phyloP scores from a whole-genome alignment of 2,329 filamentous ascomycete genomes.

The Chaetomiaceae sp. region DNA sequence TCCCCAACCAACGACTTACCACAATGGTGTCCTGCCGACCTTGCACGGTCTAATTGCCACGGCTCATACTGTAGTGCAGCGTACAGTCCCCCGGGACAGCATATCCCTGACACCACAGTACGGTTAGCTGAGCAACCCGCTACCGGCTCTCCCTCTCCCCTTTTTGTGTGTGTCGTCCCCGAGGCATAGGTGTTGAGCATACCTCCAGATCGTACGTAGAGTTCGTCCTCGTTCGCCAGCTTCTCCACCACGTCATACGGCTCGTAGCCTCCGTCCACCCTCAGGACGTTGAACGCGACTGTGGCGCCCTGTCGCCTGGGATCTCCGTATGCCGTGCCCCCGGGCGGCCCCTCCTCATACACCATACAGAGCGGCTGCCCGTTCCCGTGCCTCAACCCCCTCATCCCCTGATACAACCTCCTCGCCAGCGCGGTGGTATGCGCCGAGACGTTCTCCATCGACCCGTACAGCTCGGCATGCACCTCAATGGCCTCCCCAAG shows the following conservation, averaged over 20 bases:
- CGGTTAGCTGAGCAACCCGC: background rate
- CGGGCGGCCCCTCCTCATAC: conserved; percentile 37
- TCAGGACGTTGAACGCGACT: conserved; percentile 56
- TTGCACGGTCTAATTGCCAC: conserved; percentile 49
- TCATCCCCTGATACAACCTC: conserved; percentile 43
- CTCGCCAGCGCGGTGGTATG: conserved; percentile 50
- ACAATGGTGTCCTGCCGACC: conserved; percentile 53
- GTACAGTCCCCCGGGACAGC: conserved; percentile 42
- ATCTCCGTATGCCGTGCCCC: conserved; percentile 39
- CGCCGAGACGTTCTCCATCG: conserved; percentile 51
- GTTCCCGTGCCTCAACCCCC: conserved; percentile 45
- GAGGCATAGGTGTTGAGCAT: conserved; percentile 10
- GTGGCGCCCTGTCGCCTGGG: conserved; percentile 52
- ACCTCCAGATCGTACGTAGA: conserved; percentile 57
- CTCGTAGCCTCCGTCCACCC: conserved; percentile 46
- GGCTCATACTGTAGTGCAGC: conserved; percentile 45
- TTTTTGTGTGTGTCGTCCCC: too few species aligned
- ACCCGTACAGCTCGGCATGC: conserved; percentile 50
- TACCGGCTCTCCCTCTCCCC: background rate
- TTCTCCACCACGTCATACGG: conserved; percentile 55
- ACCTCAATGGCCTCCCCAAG: conserved; percentile 53
- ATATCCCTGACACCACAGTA: conserved; percentile 43
- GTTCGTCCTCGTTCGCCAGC: conserved; percentile 46
- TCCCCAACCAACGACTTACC: conserved; percentile 20
- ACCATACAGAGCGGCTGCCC: conserved; percentile 45